Evolutionary conservation across 1,139 yeast species (phyloP), one percentile per base, ranked within the genome.

Genomic region (Insectozyma bohioensis): DNA sequence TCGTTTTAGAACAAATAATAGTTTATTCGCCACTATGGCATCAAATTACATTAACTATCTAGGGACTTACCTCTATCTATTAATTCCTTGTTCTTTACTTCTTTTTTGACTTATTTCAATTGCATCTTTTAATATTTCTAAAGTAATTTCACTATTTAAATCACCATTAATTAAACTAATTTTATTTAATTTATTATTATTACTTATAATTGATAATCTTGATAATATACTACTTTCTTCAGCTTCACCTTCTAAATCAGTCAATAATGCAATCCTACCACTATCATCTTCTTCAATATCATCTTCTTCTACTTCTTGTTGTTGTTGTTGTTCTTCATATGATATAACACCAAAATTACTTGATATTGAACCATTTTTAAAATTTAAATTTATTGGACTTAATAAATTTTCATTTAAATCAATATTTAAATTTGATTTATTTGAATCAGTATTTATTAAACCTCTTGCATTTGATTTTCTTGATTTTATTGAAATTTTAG

Each of bases 201-300:
- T 46, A 13, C 52, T 49, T 11, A 69, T 56, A 6, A 74, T 63
- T 26, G 59, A 56, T 13, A 77, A 56, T 29, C 72, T 58, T 23
- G 76, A 68, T 24, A 55, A 52, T 9, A 73, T 60, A 9, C 71
- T 59, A 6, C 64, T 51, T 51, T 85, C 90, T 53, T 85, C 95
- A 5, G 87, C 82, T 45, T 82, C 92, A 7, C 92, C 92, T 53
- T 84, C 90, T 28, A 85, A 51, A 48, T 85, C 95, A 2, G 85
- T 78, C 35, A 85, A 55, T 22, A 85, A 49, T 1, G 78, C 64
- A 1, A 71, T 49, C 22, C 51, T 43, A 28, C 39, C 42, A 27
- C 59, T 63, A 16, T 40, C n/a, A 17, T 12, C 12, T 12, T 12
- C 25, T 15, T 33, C 18, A 2, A n/a, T 20, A 14, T 15, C 26